Conservation (phyloP, 192 early-diverging fungal species). For the Entomortierella lignicola region DNA sequence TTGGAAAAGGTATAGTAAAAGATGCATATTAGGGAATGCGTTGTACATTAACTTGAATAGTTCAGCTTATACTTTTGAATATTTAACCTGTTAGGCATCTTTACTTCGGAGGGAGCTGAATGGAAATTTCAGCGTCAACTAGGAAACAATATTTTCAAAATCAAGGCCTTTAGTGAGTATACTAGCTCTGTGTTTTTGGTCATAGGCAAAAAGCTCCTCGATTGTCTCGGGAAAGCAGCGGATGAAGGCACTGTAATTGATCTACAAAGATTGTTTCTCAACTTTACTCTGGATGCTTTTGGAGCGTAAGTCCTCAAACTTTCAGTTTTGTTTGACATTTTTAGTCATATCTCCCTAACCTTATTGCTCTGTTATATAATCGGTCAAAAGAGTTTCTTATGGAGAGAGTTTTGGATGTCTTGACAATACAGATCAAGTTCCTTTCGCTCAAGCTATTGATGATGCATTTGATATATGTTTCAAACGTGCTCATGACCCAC, state of each 20-base stretch:
- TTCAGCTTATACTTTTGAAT: neutral
- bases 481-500: slow-evolving; percentile 16
- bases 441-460: slow-evolving; percentile 64
- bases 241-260: slow-evolving; percentile 35
- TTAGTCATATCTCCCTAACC: too few relatives aligned
- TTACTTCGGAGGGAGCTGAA: slow-evolving; percentile 1
- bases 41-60: neutral
- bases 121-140: slow-evolving; percentile 14
- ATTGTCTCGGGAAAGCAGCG: slow-evolving; percentile 11
- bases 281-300: slow-evolving; percentile 43
- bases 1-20: slow-evolving; percentile 5
- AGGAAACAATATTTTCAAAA: neutral
- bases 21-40: too few relatives aligned
- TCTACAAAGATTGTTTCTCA: slow-evolving; percentile 47
- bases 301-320: slow-evolving; percentile 6
- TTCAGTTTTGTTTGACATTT: too few relatives aligned
- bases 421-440: neutral
- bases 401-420: slow-evolving; percentile 16
- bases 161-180: slow-evolving; percentile 18
- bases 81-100: neutral
- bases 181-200: slow-evolving; percentile 15
- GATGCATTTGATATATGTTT: slow-evolving; percentile 26
- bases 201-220: slow-evolving; percentile 4
- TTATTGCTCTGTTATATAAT: too few relatives aligned
- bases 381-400: slow-evolving; percentile 1